Evolutionary conservation across 2,329 filamentous ascomycete genomes (phyloP).

Genomic region (Orbilia javanica): DNA sequence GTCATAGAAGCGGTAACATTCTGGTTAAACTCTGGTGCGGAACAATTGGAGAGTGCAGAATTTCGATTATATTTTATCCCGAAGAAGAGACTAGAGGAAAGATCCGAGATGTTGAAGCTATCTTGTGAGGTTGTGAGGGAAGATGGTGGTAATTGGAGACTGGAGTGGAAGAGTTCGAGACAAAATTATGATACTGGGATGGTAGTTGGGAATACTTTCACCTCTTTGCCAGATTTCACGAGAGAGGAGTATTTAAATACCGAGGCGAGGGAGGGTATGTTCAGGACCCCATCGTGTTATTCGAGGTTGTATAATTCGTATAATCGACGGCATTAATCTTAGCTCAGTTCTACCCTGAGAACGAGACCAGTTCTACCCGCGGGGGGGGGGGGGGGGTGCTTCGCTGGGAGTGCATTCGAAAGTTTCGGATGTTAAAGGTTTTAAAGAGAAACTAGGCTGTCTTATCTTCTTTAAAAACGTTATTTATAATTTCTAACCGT

Average conservation of each 20-base stretch:
- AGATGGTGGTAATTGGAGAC: background rate
- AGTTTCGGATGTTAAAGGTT: too few relatives aligned
- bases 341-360: too few relatives aligned
- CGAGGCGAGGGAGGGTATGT: background rate
- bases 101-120: background rate
- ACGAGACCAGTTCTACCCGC: too few relatives aligned
- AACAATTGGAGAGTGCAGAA: background rate
- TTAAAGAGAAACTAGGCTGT: too few relatives aligned
- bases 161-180: slow-evolving; percentile 3
- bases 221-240: background rate
- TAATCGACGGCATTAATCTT: background rate
- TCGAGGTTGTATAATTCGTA: background rate
- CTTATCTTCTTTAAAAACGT: too few relatives aligned
- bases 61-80: slow-evolving; percentile 5
- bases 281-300: too few relatives aligned
- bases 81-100: background rate
- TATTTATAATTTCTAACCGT: too few relatives aligned
- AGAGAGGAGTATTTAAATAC: background rate
- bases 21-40: slow-evolving; percentile 1
- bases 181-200: background rate
- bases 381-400: too few relatives aligned
- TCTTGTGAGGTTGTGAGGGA: slow-evolving; percentile 1
- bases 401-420: too few relatives aligned
- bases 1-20: background rate
- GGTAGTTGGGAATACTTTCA: background rate